Evolutionary conservation across 78 protist species (phyloP).

Genomic region (Isochrysis galbana): DNA sequence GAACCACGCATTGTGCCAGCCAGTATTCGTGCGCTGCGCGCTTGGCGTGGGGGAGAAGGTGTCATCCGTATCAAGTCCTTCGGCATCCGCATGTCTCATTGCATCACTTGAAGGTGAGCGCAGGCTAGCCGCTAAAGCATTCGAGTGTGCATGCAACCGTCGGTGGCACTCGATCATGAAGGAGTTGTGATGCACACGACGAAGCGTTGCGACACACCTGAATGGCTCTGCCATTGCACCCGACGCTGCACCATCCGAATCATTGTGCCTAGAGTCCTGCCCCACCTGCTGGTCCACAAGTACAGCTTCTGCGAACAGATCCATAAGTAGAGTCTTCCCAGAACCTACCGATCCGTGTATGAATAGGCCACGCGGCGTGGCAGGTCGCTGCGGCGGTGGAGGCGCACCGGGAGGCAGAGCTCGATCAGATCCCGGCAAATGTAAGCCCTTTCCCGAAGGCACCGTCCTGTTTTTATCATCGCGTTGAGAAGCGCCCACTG

Average conservation of each 20-base stretch:
- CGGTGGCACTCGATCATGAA: neutral
- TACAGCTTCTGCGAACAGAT: conserved; percentile 69
- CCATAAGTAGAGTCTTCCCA: conserved; percentile 92
- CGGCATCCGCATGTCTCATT: too few species aligned
- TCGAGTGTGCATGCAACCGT: neutral
- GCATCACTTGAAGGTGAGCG: too few species aligned
- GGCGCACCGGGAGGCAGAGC: neutral
- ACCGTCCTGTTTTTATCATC: neutral
- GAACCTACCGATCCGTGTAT: conserved; percentile 87
- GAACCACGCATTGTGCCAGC: neutral
- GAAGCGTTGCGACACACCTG: neutral
- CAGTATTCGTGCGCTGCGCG: neutral
- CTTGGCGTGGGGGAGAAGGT: neutral
- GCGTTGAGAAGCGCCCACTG: neutral
- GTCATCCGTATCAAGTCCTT: neutral
- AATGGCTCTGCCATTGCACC: neutral
- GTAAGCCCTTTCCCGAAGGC: neutral
- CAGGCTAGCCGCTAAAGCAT: too few species aligned
- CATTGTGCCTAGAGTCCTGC: neutral
- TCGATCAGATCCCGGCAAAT: neutral
- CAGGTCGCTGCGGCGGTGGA: neutral
- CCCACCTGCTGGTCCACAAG: neutral
- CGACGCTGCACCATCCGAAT: neutral
- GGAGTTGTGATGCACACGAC: neutral
- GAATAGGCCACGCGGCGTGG: conserved; percentile 76